These are phyloP conservation scores for Saccharomycopsis olivae DNA, from an alignment of 805 yeast species.

Conservation along the genomic window DNA sequence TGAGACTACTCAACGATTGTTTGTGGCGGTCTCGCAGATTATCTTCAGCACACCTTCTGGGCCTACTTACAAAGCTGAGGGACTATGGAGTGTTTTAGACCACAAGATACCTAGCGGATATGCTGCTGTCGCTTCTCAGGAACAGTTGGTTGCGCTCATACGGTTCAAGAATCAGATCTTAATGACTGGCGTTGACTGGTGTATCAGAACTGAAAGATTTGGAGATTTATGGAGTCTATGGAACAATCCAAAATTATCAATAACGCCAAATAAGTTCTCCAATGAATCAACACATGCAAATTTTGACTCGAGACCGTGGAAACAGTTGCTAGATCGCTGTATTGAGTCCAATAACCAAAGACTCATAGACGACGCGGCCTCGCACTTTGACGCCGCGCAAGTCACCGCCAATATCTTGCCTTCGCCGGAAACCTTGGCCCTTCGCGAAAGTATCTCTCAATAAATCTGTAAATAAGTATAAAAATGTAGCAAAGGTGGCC, in stretches of 20 bases:
- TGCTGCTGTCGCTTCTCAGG: background rate
- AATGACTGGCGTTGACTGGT: conserved; percentile 1
- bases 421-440: too few species aligned
- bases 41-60: background rate
- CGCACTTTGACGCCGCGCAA: too few species aligned
- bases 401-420: too few species aligned
- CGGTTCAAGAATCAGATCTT: conserved; percentile 12
- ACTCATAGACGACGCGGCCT: too few species aligned
- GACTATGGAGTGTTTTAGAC: too few species aligned
- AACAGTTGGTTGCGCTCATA: background rate
- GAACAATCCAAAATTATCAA: conserved; percentile 7
- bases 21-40: conserved; percentile 2
- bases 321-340: conserved; percentile 27
- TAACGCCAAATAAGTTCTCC: background rate
- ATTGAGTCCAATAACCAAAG: conserved; percentile 67
- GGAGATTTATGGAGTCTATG: conserved; percentile 13
- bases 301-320: conserved; percentile 16
- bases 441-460: too few species aligned
- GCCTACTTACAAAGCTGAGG: background rate
- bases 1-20: background rate
- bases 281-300: background rate
- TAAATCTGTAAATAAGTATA: too few species aligned
- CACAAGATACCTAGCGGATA: too few species aligned
- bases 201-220: background rate
- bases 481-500: too few species aligned